Evolutionary conservation across 495 filamentous ascomycete species (phyloP), one percentile per base, ranked within the genome.

Genomic region (Bacidia rubella): DNA sequence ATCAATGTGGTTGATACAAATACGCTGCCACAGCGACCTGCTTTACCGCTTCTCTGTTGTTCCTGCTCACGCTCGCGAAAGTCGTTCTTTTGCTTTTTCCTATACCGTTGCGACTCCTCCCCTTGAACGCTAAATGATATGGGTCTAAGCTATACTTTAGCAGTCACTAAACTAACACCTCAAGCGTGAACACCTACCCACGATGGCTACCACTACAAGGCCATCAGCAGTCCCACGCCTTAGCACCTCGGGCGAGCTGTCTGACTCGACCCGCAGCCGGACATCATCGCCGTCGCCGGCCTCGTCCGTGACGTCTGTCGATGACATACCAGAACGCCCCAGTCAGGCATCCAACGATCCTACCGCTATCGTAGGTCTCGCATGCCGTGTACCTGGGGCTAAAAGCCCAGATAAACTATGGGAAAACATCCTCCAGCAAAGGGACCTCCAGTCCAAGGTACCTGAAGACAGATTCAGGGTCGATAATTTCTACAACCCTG

Each of bases 401-500:
- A 47, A 53, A 22, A 59, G 35, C 49, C 53, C 57, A 11, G 46
- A 38, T 32, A 48, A 59, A 26, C 44, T 59, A 20, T 59, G 57
- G 57, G 54, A 56, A 11, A 52, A 54, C 11, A 59, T 59, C 23
- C 29, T 54, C 12, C 26, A 59, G 57, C 57, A 59, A 23, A 55
- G 40, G 22, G 57, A 59, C 42, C 20, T 59, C 35, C 57, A 60
- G 23, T 45, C 46, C 23, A 60, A 60, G 54, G 53, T 66, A 4
- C 69, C 69, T 3, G 23, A 24, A 19, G 57, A 56, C 17, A 55
- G 69, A 24, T 71, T 70, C 60, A 68, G 66, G 51, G 62, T 70
- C 15, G 64, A 68, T 23, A 61, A 62, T 19, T 70, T 68, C 54
- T 62, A 64, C 46, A 65, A 71, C 52, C 63, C 70, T 11, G 54